Base-by-base conservation (phyloP, 177 flowering plant genomes). In the Vitis hybrid region DNA sequence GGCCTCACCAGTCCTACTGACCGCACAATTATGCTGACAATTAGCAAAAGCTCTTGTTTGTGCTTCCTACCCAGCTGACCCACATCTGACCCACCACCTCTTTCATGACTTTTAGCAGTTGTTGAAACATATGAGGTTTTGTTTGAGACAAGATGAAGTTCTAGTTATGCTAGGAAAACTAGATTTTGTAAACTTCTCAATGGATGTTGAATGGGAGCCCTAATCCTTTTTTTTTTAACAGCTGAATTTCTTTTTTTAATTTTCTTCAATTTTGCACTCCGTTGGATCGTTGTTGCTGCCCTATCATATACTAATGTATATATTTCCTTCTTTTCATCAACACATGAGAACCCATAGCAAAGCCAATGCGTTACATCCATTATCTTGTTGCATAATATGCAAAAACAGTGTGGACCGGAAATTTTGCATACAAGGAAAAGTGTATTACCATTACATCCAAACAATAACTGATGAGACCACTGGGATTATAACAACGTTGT, bases 1-100 rank as follows among this genome's bases (percentile, higher is more conserved):
- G 97, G 92, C 87, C 84, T 64, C 73, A 83, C 79, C 82, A 83
- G 51, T 63, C 85, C 56, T 81, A 82, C 66, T 86, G 62, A 79
- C 49, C 62, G 70, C 31, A 71, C 50, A 64, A 22, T 62, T 63
- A 44, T 63, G 72, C 80, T 79, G 75, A 79, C 73, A 5, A 54
- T 63, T 44, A 71, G 56, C n/a, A n/a, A 53, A 63, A 50, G 62
- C 69, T 71, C 18, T 70, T 76, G 75, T 33, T 65, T 58, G 38
- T 60, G 67, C 6, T n/a, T 71, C 1, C 60, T 69, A 49, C 56
- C 66, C 59, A 18, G 74, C 73, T 73, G 74, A 65, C 64, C 57
- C 17, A 13, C 47, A 38, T 73, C 71, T 75, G 73, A 70, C 62
- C 62, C 24, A 68, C 76, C 50, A 49, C 47, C 24, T 52, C 24